phyloP scores from a whole-genome alignment of 2,329 filamentous ascomycete species.

The Hymenoscyphus infarciens region DNA sequence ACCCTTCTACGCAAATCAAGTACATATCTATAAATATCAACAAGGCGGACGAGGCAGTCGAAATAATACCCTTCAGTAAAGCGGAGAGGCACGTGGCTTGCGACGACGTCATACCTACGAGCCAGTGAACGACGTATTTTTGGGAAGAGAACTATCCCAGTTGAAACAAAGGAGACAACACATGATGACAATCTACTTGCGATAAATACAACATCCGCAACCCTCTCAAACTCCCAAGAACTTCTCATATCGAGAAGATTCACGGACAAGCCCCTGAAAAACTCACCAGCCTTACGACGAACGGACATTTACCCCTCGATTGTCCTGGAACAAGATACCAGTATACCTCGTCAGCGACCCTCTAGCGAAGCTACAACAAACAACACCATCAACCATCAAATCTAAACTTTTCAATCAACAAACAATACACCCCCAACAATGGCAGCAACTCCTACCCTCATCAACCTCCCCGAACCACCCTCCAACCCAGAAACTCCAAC shows the following conservation, averaged over 20 bases:
- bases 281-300: not conserved
- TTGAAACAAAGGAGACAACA: not conserved
- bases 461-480: constrained; percentile 78
- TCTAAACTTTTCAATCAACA: not conserved
- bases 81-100: not conserved
- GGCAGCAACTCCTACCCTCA: constrained; percentile 52
- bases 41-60: too few relatives aligned
- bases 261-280: not conserved
- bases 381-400: not conserved
- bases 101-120: not conserved
- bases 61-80: not conserved
- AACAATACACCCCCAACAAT: not conserved
- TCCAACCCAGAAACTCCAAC: constrained; percentile 83
- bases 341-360: not conserved
- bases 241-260: not conserved
- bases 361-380: not conserved
- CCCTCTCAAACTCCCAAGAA: too few relatives aligned
- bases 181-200: not conserved
- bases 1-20: too few relatives aligned
- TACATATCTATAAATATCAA: too few relatives aligned
- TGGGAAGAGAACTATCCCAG: not conserved
- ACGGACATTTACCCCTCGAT: not conserved
- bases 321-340: not conserved
- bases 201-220: too few relatives aligned
- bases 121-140: not conserved